Evolutionary conservation across 2,329 filamentous ascomycete species (phyloP), one percentile per base, ranked within the genome.

Genomic region (Zymoseptoria pseudotritici): DNA sequence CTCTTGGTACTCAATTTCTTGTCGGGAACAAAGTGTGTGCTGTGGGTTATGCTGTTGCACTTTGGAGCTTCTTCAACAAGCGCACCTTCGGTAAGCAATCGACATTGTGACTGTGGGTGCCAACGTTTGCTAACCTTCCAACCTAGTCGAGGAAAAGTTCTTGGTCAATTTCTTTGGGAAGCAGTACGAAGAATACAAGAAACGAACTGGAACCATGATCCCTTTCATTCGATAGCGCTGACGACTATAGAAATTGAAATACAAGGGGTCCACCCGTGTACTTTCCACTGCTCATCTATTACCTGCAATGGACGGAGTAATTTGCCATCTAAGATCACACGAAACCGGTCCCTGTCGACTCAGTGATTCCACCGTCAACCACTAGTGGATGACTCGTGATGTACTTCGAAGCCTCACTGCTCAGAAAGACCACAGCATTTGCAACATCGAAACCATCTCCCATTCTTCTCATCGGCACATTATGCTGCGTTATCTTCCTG

Each of bases 1-100:
- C 90, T 0, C 71, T 97, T n/a, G 94, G 94, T 4, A 96, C 92
- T 11, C 94, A 99, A 79, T 71, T 97, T 51, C 85, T 96, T 58
- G 80, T 97, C 64, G 93, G 93, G 19, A 99, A 99, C 75, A 76
- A 83, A 8, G 65, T 96, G 2, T 96, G 91, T 72, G 85, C 95
- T 59, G 66, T 86, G 6, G 88, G 76, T 1, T 97, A 96, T 77
- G 76, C 84, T 0, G 73, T 82, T 7, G 88, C 95, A 17, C 74
- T 99, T 66, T 97, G 90, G 90, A 81, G 78, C 61, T 99, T 99
- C 74, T 99, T 99, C 72, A 81, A 79, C 17, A 77, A 73, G 11
- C 80, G 94, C 61, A 92, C 97, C 65, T 75, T 74, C 57, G 76
- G 85, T 86, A 72, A 74, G 61, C 29, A 17, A 4, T 22, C 31